Percentiles rank a stretch among this genome's conserved stretches.
phyloP scores from a whole-genome alignment of 2,329 filamentous ascomycete genomes.

The Plenodomus tracheiphilus region DNA sequence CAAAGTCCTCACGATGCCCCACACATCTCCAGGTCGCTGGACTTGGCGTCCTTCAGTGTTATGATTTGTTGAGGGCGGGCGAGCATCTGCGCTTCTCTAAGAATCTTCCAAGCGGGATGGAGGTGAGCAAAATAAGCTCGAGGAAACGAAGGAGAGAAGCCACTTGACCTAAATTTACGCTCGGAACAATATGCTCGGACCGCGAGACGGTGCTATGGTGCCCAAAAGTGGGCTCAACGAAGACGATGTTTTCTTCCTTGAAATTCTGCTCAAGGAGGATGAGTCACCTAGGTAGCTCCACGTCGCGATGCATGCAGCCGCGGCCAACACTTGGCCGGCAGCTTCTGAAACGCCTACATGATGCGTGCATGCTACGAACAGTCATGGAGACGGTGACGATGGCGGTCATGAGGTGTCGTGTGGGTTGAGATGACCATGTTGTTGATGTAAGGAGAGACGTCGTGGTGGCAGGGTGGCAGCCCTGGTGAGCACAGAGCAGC shows the following conservation, averaged over 20 bases:
- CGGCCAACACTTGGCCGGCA: slow-evolving; percentile 24
- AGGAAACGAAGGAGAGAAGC: too few relatives aligned
- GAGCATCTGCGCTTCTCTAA: neutral
- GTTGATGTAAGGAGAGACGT: slow-evolving; percentile 1
- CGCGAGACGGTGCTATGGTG: slow-evolving; percentile 8
- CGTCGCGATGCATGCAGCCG: slow-evolving; percentile 37
- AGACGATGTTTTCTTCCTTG: slow-evolving; percentile 4
- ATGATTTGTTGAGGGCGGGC: neutral
- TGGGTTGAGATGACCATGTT: slow-evolving; percentile 4
- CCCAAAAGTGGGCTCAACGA: slow-evolving; percentile 3
- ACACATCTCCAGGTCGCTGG: slow-evolving; percentile 1
- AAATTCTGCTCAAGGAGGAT: slow-evolving; percentile 21
- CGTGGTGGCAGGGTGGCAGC: slow-evolving; percentile 1
- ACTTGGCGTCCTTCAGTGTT: neutral
- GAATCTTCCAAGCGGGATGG: neutral
- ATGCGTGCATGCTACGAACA: slow-evolving; percentile 19
- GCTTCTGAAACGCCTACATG: slow-evolving; percentile 34
- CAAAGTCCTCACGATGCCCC: slow-evolving; percentile 2
- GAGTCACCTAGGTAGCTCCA: slow-evolving; percentile 41
- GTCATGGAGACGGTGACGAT: slow-evolving; percentile 22
- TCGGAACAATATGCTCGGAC: neutral
- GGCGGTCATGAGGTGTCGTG: slow-evolving; percentile 1
- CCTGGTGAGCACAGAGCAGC: slow-evolving; percentile 1
- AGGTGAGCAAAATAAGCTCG: too few relatives aligned
- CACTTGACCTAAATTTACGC: too few relatives aligned